These are phyloP conservation scores for Kwoniella bestiolae DNA, from an alignment of 768 basidiomycete genomes.

Conservation along the genomic window DNA sequence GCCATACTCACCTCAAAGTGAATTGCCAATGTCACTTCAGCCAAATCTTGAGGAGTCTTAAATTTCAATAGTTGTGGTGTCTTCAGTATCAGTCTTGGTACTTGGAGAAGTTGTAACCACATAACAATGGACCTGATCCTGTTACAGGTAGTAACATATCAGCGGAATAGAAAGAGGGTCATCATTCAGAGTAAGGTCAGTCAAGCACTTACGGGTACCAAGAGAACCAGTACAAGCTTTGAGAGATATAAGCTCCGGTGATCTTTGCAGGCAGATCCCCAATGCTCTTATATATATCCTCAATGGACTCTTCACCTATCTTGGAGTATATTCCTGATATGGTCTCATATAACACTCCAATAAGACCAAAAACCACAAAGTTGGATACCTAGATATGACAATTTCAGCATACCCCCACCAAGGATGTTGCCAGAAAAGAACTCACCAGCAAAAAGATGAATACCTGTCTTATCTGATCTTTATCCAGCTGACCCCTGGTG, in stretches of 20 bases:
- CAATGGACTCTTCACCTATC: slow-evolving; percentile 30
- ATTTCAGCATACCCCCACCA: neutral
- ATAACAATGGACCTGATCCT: slow-evolving; percentile 29
- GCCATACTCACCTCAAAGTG: slow-evolving; percentile 39
- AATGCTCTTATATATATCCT: slow-evolving; percentile 32
- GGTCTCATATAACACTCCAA: slow-evolving; percentile 47
- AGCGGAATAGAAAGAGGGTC: too few relatives aligned
- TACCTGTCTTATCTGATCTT: slow-evolving; percentile 41
- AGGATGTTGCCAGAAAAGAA: neutral
- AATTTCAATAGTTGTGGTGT: slow-evolving; percentile 12
- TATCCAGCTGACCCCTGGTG: slow-evolving; percentile 44
- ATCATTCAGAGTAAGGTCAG: neutral
- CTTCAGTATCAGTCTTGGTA: slow-evolving; percentile 27
- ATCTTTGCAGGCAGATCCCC: slow-evolving; percentile 44
- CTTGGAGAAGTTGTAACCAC: slow-evolving; percentile 37
- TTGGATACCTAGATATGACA: slow-evolving; percentile 36
- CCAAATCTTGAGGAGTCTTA: slow-evolving; percentile 26
- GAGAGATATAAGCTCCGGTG: slow-evolving; percentile 48
- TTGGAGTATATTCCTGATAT: slow-evolving; percentile 31
- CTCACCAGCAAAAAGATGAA: slow-evolving; percentile 46
- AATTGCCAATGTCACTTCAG: slow-evolving; percentile 29
- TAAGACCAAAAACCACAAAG: slow-evolving; percentile 46
- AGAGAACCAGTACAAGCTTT: slow-evolving; percentile 49
- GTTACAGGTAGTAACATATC: neutral
- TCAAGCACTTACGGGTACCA: slow-evolving; percentile 53